A percentile compares a stretch with the other conserved stretches of the same genome.
Evolutionary conservation across 1,284 basidiomycete genomes (phyloP).

Genomic region (Bondarzewia mesenterica): DNA sequence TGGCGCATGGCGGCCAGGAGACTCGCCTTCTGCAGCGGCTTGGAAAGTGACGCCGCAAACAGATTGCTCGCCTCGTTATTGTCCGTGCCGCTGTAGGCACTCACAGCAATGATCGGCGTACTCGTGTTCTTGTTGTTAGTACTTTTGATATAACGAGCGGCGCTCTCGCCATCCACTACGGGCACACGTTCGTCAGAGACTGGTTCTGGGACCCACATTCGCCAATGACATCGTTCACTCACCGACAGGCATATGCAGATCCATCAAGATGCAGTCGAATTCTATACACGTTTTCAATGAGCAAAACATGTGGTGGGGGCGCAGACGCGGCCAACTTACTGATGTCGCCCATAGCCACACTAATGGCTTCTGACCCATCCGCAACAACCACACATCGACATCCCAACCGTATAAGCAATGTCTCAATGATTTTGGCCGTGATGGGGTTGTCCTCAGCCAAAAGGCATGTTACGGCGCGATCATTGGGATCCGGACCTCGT

Average conservation of each 20-base stretch:
- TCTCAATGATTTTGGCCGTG: constrained; percentile 93
- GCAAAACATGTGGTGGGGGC: constrained; percentile 4
- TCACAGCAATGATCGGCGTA: constrained; percentile 89
- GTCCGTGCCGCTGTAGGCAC: constrained; percentile 71
- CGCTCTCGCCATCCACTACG: constrained; percentile 84
- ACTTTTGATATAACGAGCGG: constrained; percentile 88
- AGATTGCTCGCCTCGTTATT: constrained; percentile 61
- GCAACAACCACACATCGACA: constrained; percentile 91
- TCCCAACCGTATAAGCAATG: constrained; percentile 83
- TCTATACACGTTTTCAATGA: constrained; percentile 44
- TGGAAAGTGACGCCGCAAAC: constrained; percentile 81
- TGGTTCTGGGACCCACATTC: background rate
- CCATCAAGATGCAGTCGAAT: constrained; percentile 87
- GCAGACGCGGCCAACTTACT: constrained; percentile 60
- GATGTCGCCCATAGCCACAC: constrained; percentile 94
- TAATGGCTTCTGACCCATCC: constrained; percentile 94
- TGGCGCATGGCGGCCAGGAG: constrained; percentile 73
- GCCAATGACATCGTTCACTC: constrained; percentile 28
- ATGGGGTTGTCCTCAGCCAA: constrained; percentile 98
- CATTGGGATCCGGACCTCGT: constrained; percentile 60
- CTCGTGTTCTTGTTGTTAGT: constrained; percentile 88
- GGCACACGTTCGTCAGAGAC: constrained; percentile 8
- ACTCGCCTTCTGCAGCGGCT: constrained; percentile 84
- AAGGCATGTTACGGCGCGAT: constrained; percentile 82
- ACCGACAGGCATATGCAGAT: constrained; percentile 85